Evolutionary conservation across 1,284 basidiomycete species (phyloP).

Genomic region (Puccinia triticina): DNA sequence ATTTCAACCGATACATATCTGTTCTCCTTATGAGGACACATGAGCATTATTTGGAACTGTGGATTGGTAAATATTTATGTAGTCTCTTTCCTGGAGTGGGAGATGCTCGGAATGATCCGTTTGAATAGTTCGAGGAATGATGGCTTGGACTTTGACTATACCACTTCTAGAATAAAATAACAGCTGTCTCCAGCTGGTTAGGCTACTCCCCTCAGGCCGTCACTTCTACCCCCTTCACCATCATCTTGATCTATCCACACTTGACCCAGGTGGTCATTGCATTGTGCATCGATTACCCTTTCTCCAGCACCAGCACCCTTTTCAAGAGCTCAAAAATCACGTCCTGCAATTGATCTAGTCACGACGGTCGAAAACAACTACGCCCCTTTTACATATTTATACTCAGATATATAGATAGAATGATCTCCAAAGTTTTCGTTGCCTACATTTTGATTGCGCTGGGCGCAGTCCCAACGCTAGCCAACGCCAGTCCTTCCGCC

Average conservation of each 20-base stretch:
- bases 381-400: no score
- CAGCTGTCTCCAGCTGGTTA: no score
- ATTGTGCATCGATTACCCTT: no score
- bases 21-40: background rate
- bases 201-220: background rate
- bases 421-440: conserved; percentile 17
- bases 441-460: conserved; percentile 7
- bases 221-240: background rate
- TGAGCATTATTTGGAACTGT: background rate
- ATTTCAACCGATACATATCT: background rate
- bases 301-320: no score
- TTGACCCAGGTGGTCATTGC: background rate
- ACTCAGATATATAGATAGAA: no score
- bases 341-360: no score
- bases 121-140: background rate
- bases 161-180: no score
- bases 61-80: background rate
- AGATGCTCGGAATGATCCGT: background rate
- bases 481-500: background rate
- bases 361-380: background rate
- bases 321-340: no score
- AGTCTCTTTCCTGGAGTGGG: background rate
- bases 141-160: no score
- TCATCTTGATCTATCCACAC: background rate
- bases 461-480: background rate